phyloP scores from a whole-genome alignment of 441 rosid genomes.

The Brassica balearica region DNA sequence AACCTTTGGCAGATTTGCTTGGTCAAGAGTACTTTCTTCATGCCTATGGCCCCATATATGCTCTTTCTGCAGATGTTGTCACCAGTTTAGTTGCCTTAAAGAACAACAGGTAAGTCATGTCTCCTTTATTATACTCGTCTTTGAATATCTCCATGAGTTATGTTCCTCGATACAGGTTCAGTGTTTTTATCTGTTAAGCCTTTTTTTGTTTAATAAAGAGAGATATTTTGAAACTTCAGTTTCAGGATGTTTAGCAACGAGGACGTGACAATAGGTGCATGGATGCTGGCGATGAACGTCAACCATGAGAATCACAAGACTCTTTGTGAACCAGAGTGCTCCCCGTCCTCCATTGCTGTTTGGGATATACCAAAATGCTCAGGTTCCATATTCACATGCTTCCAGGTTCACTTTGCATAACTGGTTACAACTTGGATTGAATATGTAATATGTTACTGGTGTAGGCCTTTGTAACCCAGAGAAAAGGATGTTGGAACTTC shows the following conservation, averaged over 20 bases:
- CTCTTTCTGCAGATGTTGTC: slow-evolving; percentile 93
- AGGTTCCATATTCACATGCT: slow-evolving; percentile 56
- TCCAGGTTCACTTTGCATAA: neutral
- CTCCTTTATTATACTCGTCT: slow-evolving; percentile 20
- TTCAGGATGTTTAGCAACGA: slow-evolving; percentile 97
- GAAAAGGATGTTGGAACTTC: slow-evolving; percentile 76
- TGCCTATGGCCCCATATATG: slow-evolving; percentile 97
- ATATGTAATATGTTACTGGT: slow-evolving; percentile 2
- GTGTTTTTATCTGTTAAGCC: too few species aligned
- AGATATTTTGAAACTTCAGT: slow-evolving; percentile 49
- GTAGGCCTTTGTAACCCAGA: slow-evolving; percentile 92
- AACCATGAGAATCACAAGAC: slow-evolving; percentile 76
- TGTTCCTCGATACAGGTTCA: too few species aligned
- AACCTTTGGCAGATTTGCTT: slow-evolving; percentile 71
- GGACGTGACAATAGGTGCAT: slow-evolving; percentile 94
- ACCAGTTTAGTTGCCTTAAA: slow-evolving; percentile 83
- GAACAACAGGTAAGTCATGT: slow-evolving; percentile 70
- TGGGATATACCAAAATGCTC: slow-evolving; percentile 98
- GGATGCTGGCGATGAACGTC: slow-evolving; percentile 99
- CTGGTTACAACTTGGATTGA: neutral
- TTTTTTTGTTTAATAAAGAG: too few species aligned
- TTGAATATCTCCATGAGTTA: slow-evolving; percentile 25
- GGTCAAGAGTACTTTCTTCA: slow-evolving; percentile 92
- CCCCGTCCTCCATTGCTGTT: slow-evolving; percentile 73
- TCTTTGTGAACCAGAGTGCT: slow-evolving; percentile 73